Evolutionary conservation across 2,329 filamentous ascomycete genomes (phyloP).

Genomic region (Xylariomycetidae sp.): DNA sequence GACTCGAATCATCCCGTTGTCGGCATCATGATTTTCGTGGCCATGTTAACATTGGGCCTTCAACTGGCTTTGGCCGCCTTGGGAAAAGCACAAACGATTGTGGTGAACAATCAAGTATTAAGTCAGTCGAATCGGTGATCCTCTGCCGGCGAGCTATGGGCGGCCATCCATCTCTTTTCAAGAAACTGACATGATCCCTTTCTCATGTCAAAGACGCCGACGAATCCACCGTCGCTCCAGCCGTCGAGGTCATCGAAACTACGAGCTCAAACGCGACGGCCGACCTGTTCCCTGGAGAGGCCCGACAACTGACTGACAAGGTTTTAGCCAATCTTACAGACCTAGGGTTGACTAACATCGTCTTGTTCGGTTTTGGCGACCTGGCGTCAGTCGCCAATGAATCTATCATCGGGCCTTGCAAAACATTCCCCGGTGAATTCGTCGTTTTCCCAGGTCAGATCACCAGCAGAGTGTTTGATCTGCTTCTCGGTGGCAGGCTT

Average conservation of each 20-base stretch:
- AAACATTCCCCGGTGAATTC: slow-evolving; percentile 21
- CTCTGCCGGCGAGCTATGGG: slow-evolving; percentile 1
- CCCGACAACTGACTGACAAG: slow-evolving; percentile 19
- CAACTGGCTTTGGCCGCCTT: slow-evolving; percentile 10
- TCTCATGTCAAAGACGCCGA: slow-evolving; percentile 16
- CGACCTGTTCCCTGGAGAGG: slow-evolving; percentile 22
- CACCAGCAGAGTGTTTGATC: slow-evolving; percentile 19
- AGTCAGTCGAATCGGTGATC: slow-evolving; percentile 18
- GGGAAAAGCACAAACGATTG: slow-evolving; percentile 18
- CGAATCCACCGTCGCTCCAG: slow-evolving; percentile 18
- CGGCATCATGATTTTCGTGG: slow-evolving; percentile 14
- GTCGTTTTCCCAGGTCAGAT: slow-evolving; percentile 20
- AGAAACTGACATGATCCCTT: slow-evolving; percentile 16
- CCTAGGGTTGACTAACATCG: slow-evolving; percentile 19
- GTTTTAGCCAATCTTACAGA: slow-evolving; percentile 22
- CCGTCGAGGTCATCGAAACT: slow-evolving; percentile 17
- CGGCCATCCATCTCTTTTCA: too few relatives aligned
- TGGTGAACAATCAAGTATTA: slow-evolving; percentile 20
- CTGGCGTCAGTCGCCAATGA: slow-evolving; percentile 12
- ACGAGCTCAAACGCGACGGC: slow-evolving; percentile 23
- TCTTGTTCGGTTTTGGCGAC: slow-evolving; percentile 19
- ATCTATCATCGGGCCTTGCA: slow-evolving; percentile 17
- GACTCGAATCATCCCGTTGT: too few relatives aligned
- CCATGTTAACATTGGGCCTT: slow-evolving; percentile 10
- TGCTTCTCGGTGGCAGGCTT: slow-evolving; percentile 22